Base-by-base conservation (phyloP, 2,329 filamentous ascomycete genomes). In the Stemphylium beticola region DNA sequence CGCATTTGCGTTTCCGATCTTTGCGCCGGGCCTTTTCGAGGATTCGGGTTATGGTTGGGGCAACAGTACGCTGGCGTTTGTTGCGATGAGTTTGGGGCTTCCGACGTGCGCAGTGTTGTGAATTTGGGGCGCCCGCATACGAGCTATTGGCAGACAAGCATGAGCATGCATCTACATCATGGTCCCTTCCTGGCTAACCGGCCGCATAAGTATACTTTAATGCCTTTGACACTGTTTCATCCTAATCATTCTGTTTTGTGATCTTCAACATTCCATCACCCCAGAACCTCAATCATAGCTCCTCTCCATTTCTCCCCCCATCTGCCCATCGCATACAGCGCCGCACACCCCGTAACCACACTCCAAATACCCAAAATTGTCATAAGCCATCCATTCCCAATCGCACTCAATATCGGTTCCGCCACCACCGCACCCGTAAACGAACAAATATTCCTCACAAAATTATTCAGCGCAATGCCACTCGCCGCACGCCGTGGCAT, bases 221-320 rank as follows among this genome's bases (percentile, higher is more conserved):
- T 24, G 6, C 22, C 22, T 24, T 24, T 7, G 8, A 24, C 22
- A 2, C 2, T 17, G 32, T 6, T 7, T 11, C 11, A 34, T 22
- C n/a, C n/a, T 33, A 24, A 22, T 11, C 26, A 11, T 29, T 11
- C 26, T 29, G 26, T 1, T 11, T 24, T 17, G 14, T 7, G 9
- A 15, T 26, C 4, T 36, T 22, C 11, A 8, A 17, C 17, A 11
- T 11, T 10, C 14, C 5, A 8, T 60, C 45, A 65, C 3, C 64
- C 66, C 33, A 69, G 39, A 33, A 51, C 61, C 40, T 61, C 56
- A 11, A 90, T 85, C 85, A 91, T 89, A 26, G 75, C 73, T 45
- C 77, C 77, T 65, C 89, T 82, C 89, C 89, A 92, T 64, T 77
- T 79, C 15, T 81, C 77, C 0, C 85, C 85, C 64, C 83, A 87